Percentiles rank a stretch among this genome's conserved stretches.
Conservation (phyloP, 306 rosid genomes). For the Sophora flavescens region DNA sequence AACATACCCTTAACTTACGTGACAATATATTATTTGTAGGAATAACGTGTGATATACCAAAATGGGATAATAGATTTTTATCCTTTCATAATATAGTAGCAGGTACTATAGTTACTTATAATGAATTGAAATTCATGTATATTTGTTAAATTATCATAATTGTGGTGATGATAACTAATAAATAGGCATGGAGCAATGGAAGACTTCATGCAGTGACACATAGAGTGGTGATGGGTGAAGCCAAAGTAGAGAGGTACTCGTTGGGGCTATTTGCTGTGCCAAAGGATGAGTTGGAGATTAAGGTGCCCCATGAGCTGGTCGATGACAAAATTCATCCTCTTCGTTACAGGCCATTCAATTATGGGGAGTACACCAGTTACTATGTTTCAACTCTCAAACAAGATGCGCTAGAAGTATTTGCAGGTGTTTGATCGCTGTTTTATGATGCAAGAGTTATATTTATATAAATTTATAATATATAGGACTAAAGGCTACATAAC, state of each 20-base stretch:
- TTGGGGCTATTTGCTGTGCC: slow-evolving; percentile 51
- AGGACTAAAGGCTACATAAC: background rate
- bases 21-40: too few relatives aligned
- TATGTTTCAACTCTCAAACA: slow-evolving; percentile 38
- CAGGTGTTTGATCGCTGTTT: slow-evolving; percentile 36
- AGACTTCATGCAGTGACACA: slow-evolving; percentile 58
- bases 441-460: background rate
- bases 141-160: background rate
- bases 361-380: slow-evolving; percentile 42
- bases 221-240: slow-evolving; percentile 56
- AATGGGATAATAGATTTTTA: too few relatives aligned
- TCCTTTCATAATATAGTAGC: background rate
- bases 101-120: background rate
- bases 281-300: slow-evolving; percentile 43
- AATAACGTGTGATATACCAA: too few relatives aligned
- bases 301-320: slow-evolving; percentile 55
- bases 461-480: too few relatives aligned
- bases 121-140: background rate
- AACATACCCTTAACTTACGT: too few relatives aligned
- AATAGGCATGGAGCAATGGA: slow-evolving; percentile 69
- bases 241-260: slow-evolving; percentile 50
- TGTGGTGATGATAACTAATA: background rate
- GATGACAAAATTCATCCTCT: slow-evolving; percentile 56
- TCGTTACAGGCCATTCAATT: slow-evolving; percentile 53
- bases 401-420: slow-evolving; percentile 53